Percentiles rank a stretch among this genome's conserved stretches.
Evolutionary conservation across 441 rosid genomes (phyloP).

Genomic region (Erodium texanum): DNA sequence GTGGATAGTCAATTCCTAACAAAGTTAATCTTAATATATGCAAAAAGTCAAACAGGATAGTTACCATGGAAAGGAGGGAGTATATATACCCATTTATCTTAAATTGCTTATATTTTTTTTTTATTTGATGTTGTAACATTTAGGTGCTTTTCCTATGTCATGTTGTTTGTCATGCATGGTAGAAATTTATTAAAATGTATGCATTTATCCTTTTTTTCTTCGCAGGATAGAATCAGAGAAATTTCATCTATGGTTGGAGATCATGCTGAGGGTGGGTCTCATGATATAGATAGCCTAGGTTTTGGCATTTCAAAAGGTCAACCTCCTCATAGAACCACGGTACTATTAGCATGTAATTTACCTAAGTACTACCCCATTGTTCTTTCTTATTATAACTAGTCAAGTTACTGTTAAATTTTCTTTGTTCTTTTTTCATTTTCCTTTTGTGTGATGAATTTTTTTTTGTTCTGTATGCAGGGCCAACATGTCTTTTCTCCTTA

Average conservation of each 20-base stretch:
- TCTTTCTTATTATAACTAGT: slow-evolving; percentile 10
- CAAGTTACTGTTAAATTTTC: neutral
- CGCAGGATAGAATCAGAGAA: slow-evolving; percentile 72
- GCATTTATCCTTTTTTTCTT: slow-evolving; percentile 11
- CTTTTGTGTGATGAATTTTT: neutral
- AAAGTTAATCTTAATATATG: neutral
- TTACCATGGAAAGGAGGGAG: neutral
- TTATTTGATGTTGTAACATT: slow-evolving; percentile 1
- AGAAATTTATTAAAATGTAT: neutral
- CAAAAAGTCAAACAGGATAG: neutral
- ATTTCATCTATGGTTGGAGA: slow-evolving; percentile 32
- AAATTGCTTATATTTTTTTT: neutral
- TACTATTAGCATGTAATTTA: slow-evolving; percentile 37
- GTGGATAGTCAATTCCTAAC: neutral
- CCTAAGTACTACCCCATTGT: slow-evolving; percentile 18
- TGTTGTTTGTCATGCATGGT: neutral
- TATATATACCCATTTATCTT: slow-evolving; percentile 6
- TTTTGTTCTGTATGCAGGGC: slow-evolving; percentile 22
- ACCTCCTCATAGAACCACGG: slow-evolving; percentile 34
- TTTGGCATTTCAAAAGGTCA: slow-evolving; percentile 26
- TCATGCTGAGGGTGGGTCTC: slow-evolving; percentile 32
- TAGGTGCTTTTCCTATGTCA: neutral
- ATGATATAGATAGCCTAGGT: slow-evolving; percentile 25
- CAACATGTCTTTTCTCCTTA: slow-evolving; percentile 26
- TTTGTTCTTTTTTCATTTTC: neutral